Evolutionary conservation across 1,284 basidiomycete species (phyloP).

Genomic region (Phlebopus sp.): DNA sequence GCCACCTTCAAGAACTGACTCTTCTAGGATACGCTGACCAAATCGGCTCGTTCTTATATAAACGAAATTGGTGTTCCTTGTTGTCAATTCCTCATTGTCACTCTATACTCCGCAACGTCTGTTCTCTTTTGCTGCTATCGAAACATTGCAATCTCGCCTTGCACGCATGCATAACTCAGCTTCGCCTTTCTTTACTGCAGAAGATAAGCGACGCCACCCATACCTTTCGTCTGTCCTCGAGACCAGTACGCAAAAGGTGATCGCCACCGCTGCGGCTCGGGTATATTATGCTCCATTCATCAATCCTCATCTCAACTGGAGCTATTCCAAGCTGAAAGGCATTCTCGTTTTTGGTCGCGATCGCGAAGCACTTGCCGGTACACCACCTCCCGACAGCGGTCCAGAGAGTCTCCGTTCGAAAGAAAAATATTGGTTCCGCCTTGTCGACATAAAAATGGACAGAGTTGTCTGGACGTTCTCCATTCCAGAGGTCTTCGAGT

Average conservation of each 20-base stretch:
- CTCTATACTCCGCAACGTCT: constrained; percentile 16
- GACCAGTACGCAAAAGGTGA: constrained; percentile 33
- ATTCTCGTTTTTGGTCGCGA: constrained; percentile 72
- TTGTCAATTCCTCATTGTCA: constrained; percentile 15
- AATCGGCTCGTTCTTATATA: constrained; percentile 32
- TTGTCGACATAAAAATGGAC: constrained; percentile 68
- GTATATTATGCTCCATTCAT: constrained; percentile 56
- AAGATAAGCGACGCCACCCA: constrained; percentile 38
- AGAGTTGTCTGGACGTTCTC: constrained; percentile 90
- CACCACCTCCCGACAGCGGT: constrained; percentile 18
- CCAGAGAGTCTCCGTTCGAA: constrained; percentile 27
- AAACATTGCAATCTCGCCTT: constrained; percentile 3
- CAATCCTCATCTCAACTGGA: constrained; percentile 55
- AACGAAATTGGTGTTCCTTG: constrained; percentile 16
- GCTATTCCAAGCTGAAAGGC: constrained; percentile 68
- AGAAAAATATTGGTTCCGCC: constrained; percentile 65
- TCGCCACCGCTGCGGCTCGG: constrained; percentile 36
- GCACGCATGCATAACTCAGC: constrained; percentile 30
- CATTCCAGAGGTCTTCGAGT: constrained; percentile 76
- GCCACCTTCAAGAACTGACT: constrained; percentile 28
- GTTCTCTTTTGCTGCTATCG: constrained; percentile 17
- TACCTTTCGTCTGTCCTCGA: constrained; percentile 38
- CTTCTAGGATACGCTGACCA: constrained; percentile 21
- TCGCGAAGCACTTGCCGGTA: constrained; percentile 32
- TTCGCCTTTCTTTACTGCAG: constrained; percentile 34